Base-by-base conservation (phyloP, 768 basidiomycete species). In the Trametes elegans region DNA sequence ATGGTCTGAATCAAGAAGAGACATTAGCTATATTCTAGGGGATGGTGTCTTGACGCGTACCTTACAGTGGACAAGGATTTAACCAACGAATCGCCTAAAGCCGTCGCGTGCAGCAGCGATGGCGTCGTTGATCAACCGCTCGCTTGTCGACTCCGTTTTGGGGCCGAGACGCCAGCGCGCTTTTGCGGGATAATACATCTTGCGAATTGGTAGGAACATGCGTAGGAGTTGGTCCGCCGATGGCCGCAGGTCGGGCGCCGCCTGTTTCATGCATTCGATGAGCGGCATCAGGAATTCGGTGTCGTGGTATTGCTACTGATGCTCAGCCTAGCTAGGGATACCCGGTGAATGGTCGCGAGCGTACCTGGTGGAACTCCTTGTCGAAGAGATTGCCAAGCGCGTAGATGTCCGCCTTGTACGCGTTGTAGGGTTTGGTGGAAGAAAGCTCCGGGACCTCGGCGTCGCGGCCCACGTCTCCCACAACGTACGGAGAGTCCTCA, bases 331-430 rank as follows among this genome's bases (percentile, higher is more conserved):
- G n/a, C n/a, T n/a, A n/a, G n/a, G n/a, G n/a, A n/a, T n/a, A n/a
- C n/a, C n/a, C n/a, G n/a, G n/a, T n/a, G n/a, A n/a, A n/a, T 10
- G 18, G 26, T 13, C 9, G 21, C 3, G 9, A 13, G 8, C 28
- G 29, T 6, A 66, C 63, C 46, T 53, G 16, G 0, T 59, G 19
- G 32, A 66, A 58, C 8, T 64, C 60, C 26, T 58, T 61, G 36
- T 49, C 38, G 35, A 60, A 64, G 1, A 66, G n/a, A 27, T 68
- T 62, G 0, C 66, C 65, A 1, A 66, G 53, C 0, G 55, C 55
- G 34, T 58, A 66, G 10, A 65, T 58, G 24, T 66, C 66, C 13
- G 58, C 55, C 38, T 63, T 57, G 44, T 57, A 64, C 1, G 65
- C 48, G 34, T 68, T 55, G 34, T 66, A 66, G 0, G 61, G 66